Evolutionary conservation across 2,329 filamentous ascomycete species (phyloP).

Genomic region (Chalaropsis ovoidea): DNA sequence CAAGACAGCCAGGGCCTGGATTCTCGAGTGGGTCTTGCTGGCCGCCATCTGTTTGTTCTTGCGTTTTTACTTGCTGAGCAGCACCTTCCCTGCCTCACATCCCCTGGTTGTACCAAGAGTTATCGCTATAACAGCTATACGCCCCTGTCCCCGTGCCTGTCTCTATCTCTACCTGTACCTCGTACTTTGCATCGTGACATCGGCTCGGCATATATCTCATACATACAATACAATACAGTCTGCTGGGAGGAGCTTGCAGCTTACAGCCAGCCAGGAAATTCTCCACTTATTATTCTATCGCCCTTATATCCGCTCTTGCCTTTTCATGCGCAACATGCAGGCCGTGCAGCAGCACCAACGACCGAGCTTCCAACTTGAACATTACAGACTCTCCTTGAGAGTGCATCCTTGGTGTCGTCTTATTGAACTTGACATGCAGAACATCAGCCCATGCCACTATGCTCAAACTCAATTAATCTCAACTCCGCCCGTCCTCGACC

Average conservation of each 20-base stretch:
- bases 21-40: neutral
- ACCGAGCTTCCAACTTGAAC: too few species aligned
- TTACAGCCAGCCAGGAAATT: neutral
- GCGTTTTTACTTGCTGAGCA: neutral
- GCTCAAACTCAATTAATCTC: too few species aligned
- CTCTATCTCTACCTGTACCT: neutral
- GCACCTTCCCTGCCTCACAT: too few species aligned
- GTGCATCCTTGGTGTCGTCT: too few species aligned
- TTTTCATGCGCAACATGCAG: too few species aligned
- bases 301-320: too few species aligned
- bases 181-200: neutral
- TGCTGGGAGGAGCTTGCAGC: neutral
- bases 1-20: neutral
- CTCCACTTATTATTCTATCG: too few species aligned
- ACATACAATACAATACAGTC: neutral
- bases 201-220: slow-evolving; percentile 4
- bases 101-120: neutral
- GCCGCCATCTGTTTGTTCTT: neutral
- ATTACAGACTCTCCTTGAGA: too few species aligned
- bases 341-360: too few species aligned
- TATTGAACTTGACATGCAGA: too few species aligned
- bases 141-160: neutral
- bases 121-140: neutral
- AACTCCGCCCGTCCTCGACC: too few species aligned
- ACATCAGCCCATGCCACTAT: too few species aligned